Base-by-base conservation (phyloP, 306 rosid species). In the Luffa acutangula region DNA sequence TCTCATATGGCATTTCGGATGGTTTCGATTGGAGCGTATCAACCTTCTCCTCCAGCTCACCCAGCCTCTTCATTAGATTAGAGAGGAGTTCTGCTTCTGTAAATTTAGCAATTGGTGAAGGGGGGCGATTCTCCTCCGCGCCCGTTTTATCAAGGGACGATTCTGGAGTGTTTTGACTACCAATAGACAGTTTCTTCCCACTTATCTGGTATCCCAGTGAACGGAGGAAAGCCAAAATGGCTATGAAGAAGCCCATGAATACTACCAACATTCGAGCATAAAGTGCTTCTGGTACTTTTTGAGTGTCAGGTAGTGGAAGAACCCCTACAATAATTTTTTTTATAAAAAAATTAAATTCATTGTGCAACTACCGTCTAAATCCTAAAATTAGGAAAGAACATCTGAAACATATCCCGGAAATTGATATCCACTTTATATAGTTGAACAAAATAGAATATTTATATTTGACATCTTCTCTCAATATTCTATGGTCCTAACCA, bases 11-110 rank as follows among this genome's bases (percentile, higher is more conserved):
- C 99, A 95, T 91, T 87, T 82, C 86, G 37, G 97, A 91, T 76
- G 99, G 97, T 90, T 93, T 95, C 64, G 97, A 87, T 84, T 91
- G 92, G 77, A 95, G 97, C 4, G 85, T 79, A 60, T 74, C 82
- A 51, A 95, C 96, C 91, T 91, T 95, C 87, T 89, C 94, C 86
- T 95, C 99, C 71, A 95, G 97, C 82, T 90, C 93, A 39, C 89
- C 90, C 59, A 95, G 87, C 89, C 91, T 90, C 81, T 87, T 89
- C 80, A 87, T 81, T 83, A 92, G 81, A 53, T 90, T 79, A 63
- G 94, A 87, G 81, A 91, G 87, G 71, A 85, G 86, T 67, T 84
- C 89, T 73, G 83, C 82, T 69, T 87, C 89, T 2, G 84, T 62
- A 62, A 77, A 3, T 79, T 82, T 66, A 77, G 87, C 59, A 65